phyloP scores from a whole-genome alignment of 139 green algal genomes.

The Pleodorina starrii region DNA sequence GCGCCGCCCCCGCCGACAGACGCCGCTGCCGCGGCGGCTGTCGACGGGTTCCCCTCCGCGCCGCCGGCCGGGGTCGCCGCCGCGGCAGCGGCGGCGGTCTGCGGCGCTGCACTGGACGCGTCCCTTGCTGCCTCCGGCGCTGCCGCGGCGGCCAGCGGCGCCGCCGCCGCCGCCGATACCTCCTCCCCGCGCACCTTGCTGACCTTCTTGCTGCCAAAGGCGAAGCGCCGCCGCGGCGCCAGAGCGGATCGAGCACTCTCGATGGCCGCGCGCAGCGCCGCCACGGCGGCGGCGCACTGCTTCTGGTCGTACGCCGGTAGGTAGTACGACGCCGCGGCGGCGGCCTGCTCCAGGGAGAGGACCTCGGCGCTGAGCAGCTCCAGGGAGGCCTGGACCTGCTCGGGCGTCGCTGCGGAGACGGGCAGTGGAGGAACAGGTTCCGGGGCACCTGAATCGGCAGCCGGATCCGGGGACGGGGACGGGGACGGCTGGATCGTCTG shows the following conservation, averaged over 20 bases:
- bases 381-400: slow-evolving; percentile 1
- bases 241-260: slow-evolving; percentile 59
- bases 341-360: slow-evolving; percentile 57
- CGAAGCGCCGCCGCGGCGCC: slow-evolving; percentile 78
- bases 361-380: slow-evolving; percentile 49
- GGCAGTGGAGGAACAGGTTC: neutral
- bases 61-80: too few species aligned
- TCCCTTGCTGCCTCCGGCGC: neutral
- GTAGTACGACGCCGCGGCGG: slow-evolving; percentile 81
- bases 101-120: too few species aligned
- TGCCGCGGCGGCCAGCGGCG: neutral
- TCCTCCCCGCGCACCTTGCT: slow-evolving; percentile 43
- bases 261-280: slow-evolving; percentile 61
- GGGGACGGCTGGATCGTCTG: neutral
- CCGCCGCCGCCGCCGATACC: slow-evolving; percentile 10
- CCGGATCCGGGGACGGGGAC: neutral
- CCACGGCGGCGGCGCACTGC: slow-evolving; percentile 56
- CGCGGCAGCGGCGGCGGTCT: too few species aligned
- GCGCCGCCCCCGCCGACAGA: neutral
- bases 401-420: slow-evolving; percentile 4
- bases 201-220: slow-evolving; percentile 70
- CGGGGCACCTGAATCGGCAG: neutral
- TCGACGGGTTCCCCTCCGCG: too few species aligned
- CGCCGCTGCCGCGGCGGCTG: too few species aligned
- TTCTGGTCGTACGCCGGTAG: slow-evolving; percentile 80